A percentile compares a stretch with the other conserved stretches of the same genome.
Conservation (phyloP, 2,329 filamentous ascomycete genomes). For the Leptographium lundbergii region DNA sequence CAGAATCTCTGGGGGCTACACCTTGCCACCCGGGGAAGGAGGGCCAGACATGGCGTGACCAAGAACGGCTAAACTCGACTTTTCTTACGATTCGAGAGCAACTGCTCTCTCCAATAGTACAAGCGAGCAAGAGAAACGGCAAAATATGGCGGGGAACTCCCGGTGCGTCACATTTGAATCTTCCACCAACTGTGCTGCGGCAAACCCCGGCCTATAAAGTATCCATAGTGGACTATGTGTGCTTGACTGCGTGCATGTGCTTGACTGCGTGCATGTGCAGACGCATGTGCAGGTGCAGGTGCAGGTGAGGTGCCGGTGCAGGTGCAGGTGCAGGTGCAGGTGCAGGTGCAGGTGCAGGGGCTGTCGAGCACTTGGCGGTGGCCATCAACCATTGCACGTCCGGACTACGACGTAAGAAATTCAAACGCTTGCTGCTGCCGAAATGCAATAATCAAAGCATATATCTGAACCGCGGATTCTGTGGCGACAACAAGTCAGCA, state of each 20-base stretch:
- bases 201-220: neutral
- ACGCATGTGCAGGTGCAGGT: too few species aligned
- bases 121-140: neutral
- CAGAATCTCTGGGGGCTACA: neutral
- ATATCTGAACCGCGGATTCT: slow-evolving; percentile 3
- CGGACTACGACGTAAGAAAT: neutral
- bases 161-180: neutral
- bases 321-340: too few species aligned
- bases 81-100: too few species aligned
- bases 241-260: too few species aligned
- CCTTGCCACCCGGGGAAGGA: neutral
- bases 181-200: neutral
- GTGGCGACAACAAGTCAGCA: neutral
- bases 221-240: too few species aligned
- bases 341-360: too few species aligned
- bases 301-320: too few species aligned
- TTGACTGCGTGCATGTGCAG: neutral
- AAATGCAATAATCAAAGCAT: neutral
- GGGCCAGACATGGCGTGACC: neutral
- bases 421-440: neutral
- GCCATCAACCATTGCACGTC: neutral
- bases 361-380: neutral
- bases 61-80: too few species aligned
- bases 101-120: neutral
- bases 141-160: neutral